Evolutionary conservation across 805 yeast genomes (phyloP), one percentile per base, ranked within the genome.

Genomic region (Ogataea naganishii): DNA sequence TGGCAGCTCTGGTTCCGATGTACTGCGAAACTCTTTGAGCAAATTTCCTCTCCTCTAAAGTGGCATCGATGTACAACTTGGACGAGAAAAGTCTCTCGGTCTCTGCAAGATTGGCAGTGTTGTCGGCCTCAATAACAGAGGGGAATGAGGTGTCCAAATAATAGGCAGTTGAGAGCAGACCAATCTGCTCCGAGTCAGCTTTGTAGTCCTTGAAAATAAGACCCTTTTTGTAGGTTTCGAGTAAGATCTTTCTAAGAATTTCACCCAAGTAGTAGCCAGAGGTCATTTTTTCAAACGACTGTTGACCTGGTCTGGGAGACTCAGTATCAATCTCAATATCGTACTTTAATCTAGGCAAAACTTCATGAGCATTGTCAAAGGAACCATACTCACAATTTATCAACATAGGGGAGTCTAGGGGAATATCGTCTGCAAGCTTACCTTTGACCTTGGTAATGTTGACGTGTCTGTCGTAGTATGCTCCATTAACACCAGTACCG

Each of bases 341-440:
- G 56, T 75, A 88, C 55, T 75, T 77, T 41, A 94, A 86, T 65
- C 97, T 78, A 55, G 98, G 98, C 44, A 92, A 71, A 17, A 80
- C 76, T 23, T 53, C 44, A 52, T 84, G 95, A 56, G 83, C 95
- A 54, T 88, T 89, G 57, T 92, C 98, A 55, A 92, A 92, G 9
- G 97, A 89, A 49, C 98, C 97, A 64, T 92, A 92, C 66, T 92
- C 98, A 68, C 98, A 89, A 70, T 92, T 92, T 62, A 92, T 86
- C 38, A 95, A 92, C 95, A 92, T 89, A 36, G 79, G 75, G 24
- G 86, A 73, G 26, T 74, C 75, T 6, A 51, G 57, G 23, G 72
- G 54, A 45, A 88, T 71, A 53, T 86, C 96, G 24, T 59, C 68
- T 21, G 72, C 63, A 34, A 81, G 57, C 47, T 64, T 66, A 37